Evolutionary conservation across 495 filamentous ascomycete genomes (phyloP).

Genomic region (Penicillium mononematosum): DNA sequence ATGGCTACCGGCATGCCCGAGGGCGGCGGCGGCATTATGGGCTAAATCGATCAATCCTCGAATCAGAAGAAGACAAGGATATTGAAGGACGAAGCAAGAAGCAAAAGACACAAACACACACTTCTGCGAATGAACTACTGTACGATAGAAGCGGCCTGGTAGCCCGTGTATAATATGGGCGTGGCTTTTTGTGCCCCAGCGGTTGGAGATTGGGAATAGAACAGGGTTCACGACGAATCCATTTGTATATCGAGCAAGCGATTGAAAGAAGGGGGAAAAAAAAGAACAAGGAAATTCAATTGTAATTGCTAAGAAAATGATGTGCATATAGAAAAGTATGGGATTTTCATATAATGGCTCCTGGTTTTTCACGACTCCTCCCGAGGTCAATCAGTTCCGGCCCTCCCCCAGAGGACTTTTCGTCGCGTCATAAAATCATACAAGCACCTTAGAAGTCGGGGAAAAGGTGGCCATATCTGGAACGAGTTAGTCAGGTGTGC

Average conservation of each 20-base stretch:
- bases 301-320: slow-evolving; percentile 26
- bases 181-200: slow-evolving; percentile 17
- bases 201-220: slow-evolving; percentile 16
- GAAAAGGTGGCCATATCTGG: slow-evolving; percentile 70
- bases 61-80: background rate
- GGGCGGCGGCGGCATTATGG: slow-evolving; percentile 15
- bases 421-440: slow-evolving; percentile 45
- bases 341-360: slow-evolving; percentile 22
- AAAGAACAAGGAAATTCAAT: slow-evolving; percentile 27
- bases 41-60: slow-evolving; percentile 7
- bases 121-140: slow-evolving; percentile 15
- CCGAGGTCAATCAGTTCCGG: slow-evolving; percentile 16
- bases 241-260: slow-evolving; percentile 24
- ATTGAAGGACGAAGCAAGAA: slow-evolving; percentile 5
- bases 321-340: slow-evolving; percentile 6
- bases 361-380: slow-evolving; percentile 23
- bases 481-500: slow-evolving; percentile 11
- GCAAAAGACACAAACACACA: slow-evolving; percentile 8
- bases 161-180: slow-evolving; percentile 34
- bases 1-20: slow-evolving; percentile 28
- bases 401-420: slow-evolving; percentile 27
- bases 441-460: slow-evolving; percentile 60
- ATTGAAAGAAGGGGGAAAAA: slow-evolving; percentile 16
- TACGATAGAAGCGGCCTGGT: slow-evolving; percentile 30
- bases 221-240: slow-evolving; percentile 25